A percentile compares a stretch with the other conserved stretches of the same genome.
Conservation (phyloP, 345 rosid species). For the Reutealis trisperma region DNA sequence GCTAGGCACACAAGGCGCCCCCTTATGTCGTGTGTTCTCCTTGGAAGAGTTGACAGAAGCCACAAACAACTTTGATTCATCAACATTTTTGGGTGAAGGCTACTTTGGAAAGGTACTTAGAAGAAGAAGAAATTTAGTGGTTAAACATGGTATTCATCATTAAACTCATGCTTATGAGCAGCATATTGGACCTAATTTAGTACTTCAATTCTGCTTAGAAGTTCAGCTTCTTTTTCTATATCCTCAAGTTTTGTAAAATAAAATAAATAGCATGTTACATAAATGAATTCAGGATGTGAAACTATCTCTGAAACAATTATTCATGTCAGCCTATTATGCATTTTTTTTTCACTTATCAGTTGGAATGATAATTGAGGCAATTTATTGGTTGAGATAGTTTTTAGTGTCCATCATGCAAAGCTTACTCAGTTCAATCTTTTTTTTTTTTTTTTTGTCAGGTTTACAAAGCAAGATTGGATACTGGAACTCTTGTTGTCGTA, state of each 20-base stretch:
- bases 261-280: background rate
- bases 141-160: background rate
- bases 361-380: background rate
- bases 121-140: background rate
- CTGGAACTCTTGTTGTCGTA: constrained; percentile 69
- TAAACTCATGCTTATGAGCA: background rate
- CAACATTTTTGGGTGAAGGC: constrained; percentile 74
- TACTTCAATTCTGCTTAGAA: background rate
- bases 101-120: constrained; percentile 74
- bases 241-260: background rate
- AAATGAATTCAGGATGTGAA: background rate
- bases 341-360: background rate
- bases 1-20: constrained; percentile 63
- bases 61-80: constrained; percentile 65
- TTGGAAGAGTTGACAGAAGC: constrained; percentile 86
- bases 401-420: constrained; percentile 6
- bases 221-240: background rate
- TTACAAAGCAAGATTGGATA: constrained; percentile 77
- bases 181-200: background rate
- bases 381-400: constrained; percentile 3
- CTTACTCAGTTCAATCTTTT: constrained; percentile 1
- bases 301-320: background rate
- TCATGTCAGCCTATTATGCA: background rate
- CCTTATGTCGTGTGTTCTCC: constrained; percentile 54
- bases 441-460: constrained; percentile 52